A percentile compares a stretch with the other conserved stretches of the same genome.
Evolutionary conservation across 352 stramenopile genomes (phyloP).

Genomic region (Bremia lactucae): DNA sequence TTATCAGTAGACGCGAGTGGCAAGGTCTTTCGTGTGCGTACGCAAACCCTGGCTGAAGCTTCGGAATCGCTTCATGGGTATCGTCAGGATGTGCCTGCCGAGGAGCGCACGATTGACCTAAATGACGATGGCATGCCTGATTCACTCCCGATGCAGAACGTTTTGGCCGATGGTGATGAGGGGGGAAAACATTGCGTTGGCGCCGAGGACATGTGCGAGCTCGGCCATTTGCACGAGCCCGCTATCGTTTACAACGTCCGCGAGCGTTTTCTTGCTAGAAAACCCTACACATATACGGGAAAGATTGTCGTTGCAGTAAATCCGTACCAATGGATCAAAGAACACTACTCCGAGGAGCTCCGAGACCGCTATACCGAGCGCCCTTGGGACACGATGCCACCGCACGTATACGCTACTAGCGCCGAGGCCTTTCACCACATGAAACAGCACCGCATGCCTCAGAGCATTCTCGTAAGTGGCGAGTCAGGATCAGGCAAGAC

Average conservation of each 20-base stretch:
- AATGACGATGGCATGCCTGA: slow-evolving; percentile 65
- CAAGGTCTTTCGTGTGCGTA: slow-evolving; percentile 57
- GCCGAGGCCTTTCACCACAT: slow-evolving; percentile 78
- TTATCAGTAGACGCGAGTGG: slow-evolving; percentile 44
- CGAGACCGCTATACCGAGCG: slow-evolving; percentile 60
- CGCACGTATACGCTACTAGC: slow-evolving; percentile 86
- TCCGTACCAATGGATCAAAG: slow-evolving; percentile 88
- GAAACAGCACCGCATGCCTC: slow-evolving; percentile 51
- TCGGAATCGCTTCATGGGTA: neutral
- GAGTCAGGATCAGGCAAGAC: slow-evolving; percentile 92
- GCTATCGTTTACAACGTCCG: slow-evolving; percentile 90
- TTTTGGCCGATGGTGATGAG: slow-evolving; percentile 1
- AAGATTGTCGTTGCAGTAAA: slow-evolving; percentile 97
- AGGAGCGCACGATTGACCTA: slow-evolving; percentile 59
- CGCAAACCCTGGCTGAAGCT: slow-evolving; percentile 19
- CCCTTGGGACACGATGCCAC: slow-evolving; percentile 57
- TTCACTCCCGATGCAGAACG: slow-evolving; percentile 68
- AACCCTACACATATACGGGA: slow-evolving; percentile 94
- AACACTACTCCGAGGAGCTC: slow-evolving; percentile 75
- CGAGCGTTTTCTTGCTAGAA: slow-evolving; percentile 65
- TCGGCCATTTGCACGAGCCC: slow-evolving; percentile 85
- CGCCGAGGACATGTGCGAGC: slow-evolving; percentile 76
- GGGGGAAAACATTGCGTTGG: slow-evolving; percentile 26
- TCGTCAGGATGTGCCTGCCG: slow-evolving; percentile 15
- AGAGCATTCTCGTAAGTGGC: slow-evolving; percentile 89